Conservation (phyloP, 805 yeast species). For the Yarrowia deformans region DNA sequence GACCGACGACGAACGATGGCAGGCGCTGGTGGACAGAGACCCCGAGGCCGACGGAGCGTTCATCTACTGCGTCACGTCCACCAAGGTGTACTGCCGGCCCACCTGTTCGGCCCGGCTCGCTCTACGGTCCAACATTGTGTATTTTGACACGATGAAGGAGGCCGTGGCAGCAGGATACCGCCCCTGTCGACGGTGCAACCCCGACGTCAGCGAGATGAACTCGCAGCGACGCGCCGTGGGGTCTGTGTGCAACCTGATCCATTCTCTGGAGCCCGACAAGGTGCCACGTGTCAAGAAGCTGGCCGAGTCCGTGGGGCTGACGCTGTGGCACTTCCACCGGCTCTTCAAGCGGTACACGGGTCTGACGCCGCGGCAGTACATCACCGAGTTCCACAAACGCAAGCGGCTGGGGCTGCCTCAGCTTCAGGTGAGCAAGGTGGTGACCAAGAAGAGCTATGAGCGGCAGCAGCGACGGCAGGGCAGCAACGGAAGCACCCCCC, state of each 20-base stretch:
- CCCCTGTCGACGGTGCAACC: constrained; percentile 66
- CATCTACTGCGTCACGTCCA: constrained; percentile 48
- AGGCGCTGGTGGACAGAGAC: constrained; percentile 59
- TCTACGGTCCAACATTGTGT: constrained; percentile 54
- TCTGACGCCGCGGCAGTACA: constrained; percentile 37
- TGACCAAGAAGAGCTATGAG: constrained; percentile 35
- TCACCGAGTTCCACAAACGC: constrained; percentile 38
- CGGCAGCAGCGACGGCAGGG: constrained; percentile 35
- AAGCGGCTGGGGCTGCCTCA: constrained; percentile 37
- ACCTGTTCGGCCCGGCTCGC: constrained; percentile 61
- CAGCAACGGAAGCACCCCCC: constrained; percentile 11
- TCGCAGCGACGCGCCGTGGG: constrained; percentile 38
- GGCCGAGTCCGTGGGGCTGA: constrained; percentile 34
- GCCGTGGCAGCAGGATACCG: constrained; percentile 57
- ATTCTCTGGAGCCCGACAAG: constrained; percentile 39
- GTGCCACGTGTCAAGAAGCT: constrained; percentile 39
- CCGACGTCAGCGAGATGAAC: constrained; percentile 48
- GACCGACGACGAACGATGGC: constrained; percentile 43
- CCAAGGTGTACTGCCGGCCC: constrained; percentile 66
- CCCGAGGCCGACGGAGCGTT: constrained; percentile 58
- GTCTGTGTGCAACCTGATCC: constrained; percentile 32
- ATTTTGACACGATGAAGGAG: constrained; percentile 54
- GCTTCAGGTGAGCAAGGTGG: constrained; percentile 34
- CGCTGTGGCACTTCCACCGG: constrained; percentile 39
- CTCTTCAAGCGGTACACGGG: constrained; percentile 38